These are phyloP conservation scores for Cladosporium halotolerans DNA, from an alignment of 2,329 filamentous ascomycete genomes.

Conservation along the genomic window DNA sequence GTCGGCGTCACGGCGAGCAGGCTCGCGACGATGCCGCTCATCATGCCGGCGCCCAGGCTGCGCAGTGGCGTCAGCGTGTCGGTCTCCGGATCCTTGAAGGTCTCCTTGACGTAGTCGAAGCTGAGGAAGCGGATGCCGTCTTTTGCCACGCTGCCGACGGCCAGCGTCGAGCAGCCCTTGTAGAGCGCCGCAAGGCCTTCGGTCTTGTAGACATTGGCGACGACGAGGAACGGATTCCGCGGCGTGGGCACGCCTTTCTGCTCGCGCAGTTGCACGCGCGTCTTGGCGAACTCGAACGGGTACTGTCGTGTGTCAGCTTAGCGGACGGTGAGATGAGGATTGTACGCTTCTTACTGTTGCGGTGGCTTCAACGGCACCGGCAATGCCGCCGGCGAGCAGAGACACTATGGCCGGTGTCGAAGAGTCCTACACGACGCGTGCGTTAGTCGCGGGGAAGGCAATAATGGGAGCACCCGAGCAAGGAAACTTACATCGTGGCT, in stretches of 20 bases:
- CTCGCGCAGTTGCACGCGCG: slow-evolving; percentile 51
- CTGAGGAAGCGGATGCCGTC: slow-evolving; percentile 61
- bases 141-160: slow-evolving; percentile 57
- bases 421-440: slow-evolving; percentile 11
- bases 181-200: slow-evolving; percentile 56
- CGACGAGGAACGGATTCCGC: slow-evolving; percentile 53
- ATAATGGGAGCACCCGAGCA: neutral
- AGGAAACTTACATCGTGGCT: slow-evolving; percentile 1
- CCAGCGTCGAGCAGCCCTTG: slow-evolving; percentile 56
- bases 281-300: slow-evolving; percentile 64
- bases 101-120: slow-evolving; percentile 59
- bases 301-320: slow-evolving; percentile 33
- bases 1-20: slow-evolving; percentile 62
- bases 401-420: slow-evolving; percentile 30
- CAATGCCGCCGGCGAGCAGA: slow-evolving; percentile 30
- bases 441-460: neutral
- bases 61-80: slow-evolving; percentile 50
- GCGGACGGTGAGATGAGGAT: neutral
- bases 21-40: slow-evolving; percentile 55
- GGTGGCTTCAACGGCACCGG: slow-evolving; percentile 30
- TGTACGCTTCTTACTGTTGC: slow-evolving; percentile 21
- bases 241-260: slow-evolving; percentile 40
- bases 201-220: slow-evolving; percentile 47
- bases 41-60: slow-evolving; percentile 60
- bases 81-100: slow-evolving; percentile 49